Conservation (phyloP, 108 stramenopile genomes). For the Skeletonema marinoi region DNA sequence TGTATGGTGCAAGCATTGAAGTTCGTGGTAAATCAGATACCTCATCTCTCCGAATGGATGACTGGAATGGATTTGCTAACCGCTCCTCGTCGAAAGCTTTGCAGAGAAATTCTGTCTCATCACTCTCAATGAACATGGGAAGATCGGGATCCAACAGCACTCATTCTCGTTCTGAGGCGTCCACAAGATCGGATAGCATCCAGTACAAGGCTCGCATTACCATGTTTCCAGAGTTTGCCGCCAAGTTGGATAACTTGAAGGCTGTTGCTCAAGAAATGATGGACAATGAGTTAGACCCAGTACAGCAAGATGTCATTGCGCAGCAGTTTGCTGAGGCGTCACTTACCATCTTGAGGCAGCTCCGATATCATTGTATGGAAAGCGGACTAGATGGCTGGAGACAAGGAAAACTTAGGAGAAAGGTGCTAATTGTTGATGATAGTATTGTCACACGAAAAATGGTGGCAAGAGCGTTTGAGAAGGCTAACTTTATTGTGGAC, state of each 20-base stretch:
- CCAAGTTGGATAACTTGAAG: slow-evolving; percentile 82
- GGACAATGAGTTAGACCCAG: slow-evolving; percentile 75
- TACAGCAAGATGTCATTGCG: slow-evolving; percentile 80
- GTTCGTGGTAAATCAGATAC: slow-evolving; percentile 10
- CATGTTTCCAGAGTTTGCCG: slow-evolving; percentile 82
- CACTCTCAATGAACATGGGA: slow-evolving; percentile 23
- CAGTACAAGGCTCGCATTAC: slow-evolving; percentile 72
- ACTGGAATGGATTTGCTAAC: neutral
- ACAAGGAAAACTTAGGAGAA: slow-evolving; percentile 80
- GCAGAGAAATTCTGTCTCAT: slow-evolving; percentile 25
- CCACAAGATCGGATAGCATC: slow-evolving; percentile 32
- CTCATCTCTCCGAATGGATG: neutral
- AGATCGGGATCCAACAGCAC: slow-evolving; percentile 25
- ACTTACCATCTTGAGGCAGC: slow-evolving; percentile 82
- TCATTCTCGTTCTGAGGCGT: slow-evolving; percentile 2
- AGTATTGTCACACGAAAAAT: slow-evolving; percentile 81
- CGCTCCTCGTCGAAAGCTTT: neutral
- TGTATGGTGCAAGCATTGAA: slow-evolving; percentile 24
- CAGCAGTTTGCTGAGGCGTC: slow-evolving; percentile 91
- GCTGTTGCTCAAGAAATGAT: slow-evolving; percentile 82
- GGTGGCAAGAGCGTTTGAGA: slow-evolving; percentile 85
- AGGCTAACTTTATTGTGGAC: slow-evolving; percentile 89
- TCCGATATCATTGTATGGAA: slow-evolving; percentile 93
- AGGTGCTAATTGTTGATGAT: slow-evolving; percentile 90
- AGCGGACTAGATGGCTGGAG: slow-evolving; percentile 90